Evolutionary conservation across 2,329 filamentous ascomycete genomes (phyloP).

Genomic region (Fusarium sp.): DNA sequence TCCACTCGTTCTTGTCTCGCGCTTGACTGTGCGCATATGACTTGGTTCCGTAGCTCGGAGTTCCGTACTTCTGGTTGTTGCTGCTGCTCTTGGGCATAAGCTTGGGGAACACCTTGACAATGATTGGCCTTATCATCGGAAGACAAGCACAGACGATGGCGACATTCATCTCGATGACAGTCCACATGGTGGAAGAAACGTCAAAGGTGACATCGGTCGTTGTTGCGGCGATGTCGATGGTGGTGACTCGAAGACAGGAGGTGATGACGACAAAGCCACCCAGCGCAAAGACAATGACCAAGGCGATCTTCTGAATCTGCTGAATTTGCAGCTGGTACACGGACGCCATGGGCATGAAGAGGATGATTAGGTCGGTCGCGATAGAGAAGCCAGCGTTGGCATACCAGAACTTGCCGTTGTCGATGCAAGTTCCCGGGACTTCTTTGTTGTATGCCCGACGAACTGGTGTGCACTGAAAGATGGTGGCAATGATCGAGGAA

Average conservation of each 20-base stretch:
- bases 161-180: conserved; percentile 52
- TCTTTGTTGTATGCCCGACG: conserved; percentile 54
- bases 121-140: conserved; percentile 49
- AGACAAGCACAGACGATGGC: conserved; percentile 54
- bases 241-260: conserved; percentile 46
- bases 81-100: conserved; percentile 36
- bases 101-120: conserved; percentile 40
- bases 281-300: conserved; percentile 52
- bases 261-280: conserved; percentile 49
- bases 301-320: conserved; percentile 47
- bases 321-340: conserved; percentile 56
- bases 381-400: conserved; percentile 59
- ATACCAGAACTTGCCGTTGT: conserved; percentile 57
- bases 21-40: conserved; percentile 31
- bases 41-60: conserved; percentile 27
- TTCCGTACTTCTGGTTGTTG: conserved; percentile 27
- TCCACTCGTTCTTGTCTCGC: conserved; percentile 36
- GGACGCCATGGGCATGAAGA: conserved; percentile 57
- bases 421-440: conserved; percentile 55
- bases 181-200: conserved; percentile 49
- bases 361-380: conserved; percentile 56
- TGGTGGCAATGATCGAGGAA: conserved; percentile 41
- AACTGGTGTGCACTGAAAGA: conserved; percentile 48
- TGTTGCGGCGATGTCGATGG: conserved; percentile 40
- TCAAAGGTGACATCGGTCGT: conserved; percentile 47